Evolutionary conservation across 352 stramenopile species (phyloP), one percentile per base, ranked within the genome.

Genomic region (Peronospora tabacina): DNA sequence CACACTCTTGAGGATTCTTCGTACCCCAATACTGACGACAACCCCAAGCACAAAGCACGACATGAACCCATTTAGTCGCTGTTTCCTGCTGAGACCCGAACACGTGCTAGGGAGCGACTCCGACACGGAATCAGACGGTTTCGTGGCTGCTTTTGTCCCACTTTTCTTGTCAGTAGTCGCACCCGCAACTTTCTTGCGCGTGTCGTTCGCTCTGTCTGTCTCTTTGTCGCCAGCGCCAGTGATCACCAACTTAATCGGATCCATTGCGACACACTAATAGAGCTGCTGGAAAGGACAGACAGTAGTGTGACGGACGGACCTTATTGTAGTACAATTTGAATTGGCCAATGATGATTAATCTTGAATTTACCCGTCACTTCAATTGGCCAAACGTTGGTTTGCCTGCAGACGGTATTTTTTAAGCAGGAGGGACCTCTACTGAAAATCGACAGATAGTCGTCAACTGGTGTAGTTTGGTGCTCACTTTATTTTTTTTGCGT

Each of bases 231-330:
- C 58, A 7, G 70, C 66, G 30, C 39, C 57, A 22, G 36, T 66
- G 50, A 87, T 87, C 53, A 87, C 82, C 43, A 86, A 62, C 60
- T 82, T 85, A 56, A 88, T 88, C 39, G 86, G 75, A 41, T 88
- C 74, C 77, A 88, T 88, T 1, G 29, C 33, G 50, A 22, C n/a
- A 16, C 9, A 9, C 2, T 10, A 7, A 9, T 30, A 30, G 3
- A 30, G 2, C 6, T 22, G 20, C 4, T 22, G 4, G 4, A 22
- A 22, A 22, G 4, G 20, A 22, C 20, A 22, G 20, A 26, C 22
- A 26, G 5, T 26, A 7, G 22, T 26, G 22, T 26, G 22, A 5
- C 3, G 4, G 22, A 26, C 22, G 4, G 22, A 26, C 22, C 22
- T 6, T 26, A 26, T 26, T 26, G 5, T 26, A 2, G 22, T 5